Percentiles rank a stretch among this genome's conserved stretches.
Evolutionary conservation across 2,329 filamentous ascomycete species (phyloP).

Genomic region (Hypoxylon sp.): DNA sequence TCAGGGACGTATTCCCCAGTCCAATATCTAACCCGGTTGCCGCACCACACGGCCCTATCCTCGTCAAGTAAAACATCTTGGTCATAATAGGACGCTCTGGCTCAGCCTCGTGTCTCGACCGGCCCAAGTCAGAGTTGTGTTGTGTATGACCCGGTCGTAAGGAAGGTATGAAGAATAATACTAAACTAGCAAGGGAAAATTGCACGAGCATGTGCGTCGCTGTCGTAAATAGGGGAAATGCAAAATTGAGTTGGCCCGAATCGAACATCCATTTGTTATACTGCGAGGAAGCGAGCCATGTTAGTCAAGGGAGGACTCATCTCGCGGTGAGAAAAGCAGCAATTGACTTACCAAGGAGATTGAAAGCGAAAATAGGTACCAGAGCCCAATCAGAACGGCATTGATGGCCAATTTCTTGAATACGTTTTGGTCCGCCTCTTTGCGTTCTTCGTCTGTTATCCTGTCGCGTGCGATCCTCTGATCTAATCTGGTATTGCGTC

Average conservation of each 20-base stretch:
- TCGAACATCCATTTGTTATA: slow-evolving; percentile 99
- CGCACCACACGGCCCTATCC: slow-evolving; percentile 90
- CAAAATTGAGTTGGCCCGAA: slow-evolving; percentile 85
- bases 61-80: slow-evolving; percentile 89
- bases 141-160: slow-evolving; percentile 74
- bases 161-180: slow-evolving; percentile 86
- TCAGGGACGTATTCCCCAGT: slow-evolving; percentile 93
- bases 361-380: slow-evolving; percentile 92
- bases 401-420: slow-evolving; percentile 79
- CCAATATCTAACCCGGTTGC: slow-evolving; percentile 97
- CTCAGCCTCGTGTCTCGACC: slow-evolving; percentile 66
- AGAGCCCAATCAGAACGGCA: slow-evolving; percentile 83
- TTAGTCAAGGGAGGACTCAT: slow-evolving; percentile 47
- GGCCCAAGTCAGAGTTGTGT: slow-evolving; percentile 63
- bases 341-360: slow-evolving; percentile 82
- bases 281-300: slow-evolving; percentile 57
- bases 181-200: slow-evolving; percentile 80
- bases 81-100: slow-evolving; percentile 78
- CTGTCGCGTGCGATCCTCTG: slow-evolving; percentile 74
- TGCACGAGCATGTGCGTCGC: slow-evolving; percentile 96
- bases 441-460: slow-evolving; percentile 79
- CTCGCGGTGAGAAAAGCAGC: background rate
- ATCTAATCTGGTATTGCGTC: slow-evolving; percentile 76
- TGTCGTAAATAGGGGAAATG: slow-evolving; percentile 95
- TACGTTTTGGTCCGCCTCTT: slow-evolving; percentile 80